A percentile compares a stretch with the other conserved stretches of the same genome.
Evolutionary conservation across 2,329 filamentous ascomycete genomes (phyloP).

Genomic region (Hansfordia pulvinata): DNA sequence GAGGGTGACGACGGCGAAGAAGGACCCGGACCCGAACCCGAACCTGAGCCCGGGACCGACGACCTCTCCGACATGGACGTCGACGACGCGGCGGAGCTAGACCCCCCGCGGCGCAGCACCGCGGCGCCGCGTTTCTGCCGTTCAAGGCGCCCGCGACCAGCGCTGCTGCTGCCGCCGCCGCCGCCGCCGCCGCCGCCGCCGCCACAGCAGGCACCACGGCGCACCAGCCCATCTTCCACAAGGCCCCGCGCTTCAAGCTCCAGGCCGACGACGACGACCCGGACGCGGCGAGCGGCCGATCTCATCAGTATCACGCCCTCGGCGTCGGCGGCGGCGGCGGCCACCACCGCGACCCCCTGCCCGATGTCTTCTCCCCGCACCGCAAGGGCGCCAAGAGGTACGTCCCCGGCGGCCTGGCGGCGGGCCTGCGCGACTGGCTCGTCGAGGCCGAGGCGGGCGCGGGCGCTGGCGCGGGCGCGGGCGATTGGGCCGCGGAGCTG

Average conservation of each 20-base stretch:
- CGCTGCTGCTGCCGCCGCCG: too few species aligned
- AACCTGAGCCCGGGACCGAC: too few species aligned
- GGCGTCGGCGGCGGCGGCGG: slow-evolving; percentile 7
- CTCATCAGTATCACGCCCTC: slow-evolving; percentile 4
- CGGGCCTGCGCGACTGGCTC: slow-evolving; percentile 28
- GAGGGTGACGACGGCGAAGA: too few species aligned
- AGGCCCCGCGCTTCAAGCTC: slow-evolving; percentile 22
- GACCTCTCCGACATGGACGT: too few species aligned
- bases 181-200: slow-evolving; percentile 1
- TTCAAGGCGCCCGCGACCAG: too few species aligned
- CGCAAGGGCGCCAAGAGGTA: slow-evolving; percentile 19
- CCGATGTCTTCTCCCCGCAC: slow-evolving; percentile 25
- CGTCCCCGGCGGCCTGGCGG: slow-evolving; percentile 24
- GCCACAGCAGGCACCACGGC: slow-evolving; percentile 4
- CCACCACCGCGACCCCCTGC: slow-evolving; percentile 12
- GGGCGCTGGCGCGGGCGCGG: slow-evolving; percentile 6
- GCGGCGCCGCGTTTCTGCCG: too few species aligned
- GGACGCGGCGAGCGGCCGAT: background rate
- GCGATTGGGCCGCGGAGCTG: slow-evolving; percentile 10
- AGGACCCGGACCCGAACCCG: too few species aligned
- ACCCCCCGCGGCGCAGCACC: too few species aligned
- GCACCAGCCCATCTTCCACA: slow-evolving; percentile 20
- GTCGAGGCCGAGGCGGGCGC: slow-evolving; percentile 23
- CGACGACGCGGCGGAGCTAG: too few species aligned
- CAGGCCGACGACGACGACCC: background rate